Base-by-base conservation (phyloP, 306 rosid genomes). In the Casuarina glauca region DNA sequence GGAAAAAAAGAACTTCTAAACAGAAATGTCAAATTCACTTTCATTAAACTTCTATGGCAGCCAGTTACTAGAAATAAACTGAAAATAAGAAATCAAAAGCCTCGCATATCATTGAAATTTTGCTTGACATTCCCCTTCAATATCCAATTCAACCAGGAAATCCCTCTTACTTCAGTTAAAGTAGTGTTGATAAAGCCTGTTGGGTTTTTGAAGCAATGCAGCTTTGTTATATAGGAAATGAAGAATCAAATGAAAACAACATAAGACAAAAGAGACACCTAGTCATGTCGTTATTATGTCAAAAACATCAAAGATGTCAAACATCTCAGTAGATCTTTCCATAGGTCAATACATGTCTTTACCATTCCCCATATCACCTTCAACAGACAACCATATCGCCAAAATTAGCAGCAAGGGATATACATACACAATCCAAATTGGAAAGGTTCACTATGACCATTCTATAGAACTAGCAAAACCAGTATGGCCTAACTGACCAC, bases 401-500 rank as follows among this genome's bases (percentile, higher is more conserved):
- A 9, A 41, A 66, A 64, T 4, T 2, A 42, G 46, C 52, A 48
- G 17, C 39, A 66, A 44, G 36, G 53, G 38, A 6, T 45, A 19
- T 1, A 16, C 70, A 16, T 20, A 39, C 71, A 66, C 42, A 8
- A n/a, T 12, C 69, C 71, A 35, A 64, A 66, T 39, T 12, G 70
- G 32, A 38, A 64, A 8, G 17, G 35, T 32, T 16, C 71, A 41
- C 17, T 66, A 26, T 50, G 1, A 52, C 43, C 32, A 53, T 3
- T 19, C 12, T 43, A 54, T 46, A 74, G 42, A 71, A 86, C 97
- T 90, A 85, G 93, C 99, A 97, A 85, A 78, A 76, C 99, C 98
- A 20, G 94, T 81, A 79, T 95, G 99, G 19, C 99, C 99, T 73
- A 83, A 52, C 72, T 80, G 85, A 53, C 99, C 97, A 72, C 99